These are phyloP conservation scores for Cryphonectria radicalis DNA, from an alignment of 2,329 filamentous ascomycete species.

Conservation along the genomic window DNA sequence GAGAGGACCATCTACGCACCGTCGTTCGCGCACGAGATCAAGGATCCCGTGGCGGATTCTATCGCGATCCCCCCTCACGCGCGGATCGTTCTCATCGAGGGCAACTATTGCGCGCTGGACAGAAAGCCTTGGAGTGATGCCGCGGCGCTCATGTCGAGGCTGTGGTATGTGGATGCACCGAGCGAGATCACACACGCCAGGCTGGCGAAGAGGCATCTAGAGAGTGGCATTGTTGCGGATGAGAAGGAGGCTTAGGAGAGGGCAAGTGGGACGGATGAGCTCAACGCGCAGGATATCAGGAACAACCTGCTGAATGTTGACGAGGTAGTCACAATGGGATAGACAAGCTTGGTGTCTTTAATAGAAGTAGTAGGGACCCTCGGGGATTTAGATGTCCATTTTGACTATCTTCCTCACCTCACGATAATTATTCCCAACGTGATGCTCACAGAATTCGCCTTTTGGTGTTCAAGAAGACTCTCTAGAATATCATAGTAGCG, in stretches of 20 bases:
- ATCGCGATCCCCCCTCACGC: not conserved
- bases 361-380: too few species aligned
- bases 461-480: too few species aligned
- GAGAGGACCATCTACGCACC: constrained; percentile 1
- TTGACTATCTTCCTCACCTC: too few species aligned
- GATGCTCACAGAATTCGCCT: too few species aligned
- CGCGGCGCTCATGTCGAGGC: not conserved
- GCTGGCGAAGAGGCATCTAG: not conserved
- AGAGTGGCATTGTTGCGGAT: constrained; percentile 2
- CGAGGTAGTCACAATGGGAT: too few species aligned
- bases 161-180: not conserved
- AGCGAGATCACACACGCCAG: not conserved
- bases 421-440: too few species aligned
- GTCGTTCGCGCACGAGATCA: constrained; percentile 7
- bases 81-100: constrained; percentile 4
- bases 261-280: constrained; percentile 6
- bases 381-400: too few species aligned
- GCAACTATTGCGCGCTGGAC: not conserved
- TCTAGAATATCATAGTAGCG: too few species aligned
- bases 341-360: too few species aligned
- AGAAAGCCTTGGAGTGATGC: not conserved
- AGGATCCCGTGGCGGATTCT: constrained; percentile 4
- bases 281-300: constrained; percentile 15
- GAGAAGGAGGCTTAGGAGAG: not conserved
- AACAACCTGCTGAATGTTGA: constrained; percentile 16